These are phyloP conservation scores for Syncephalastrum contaminatum DNA, from an alignment of 371 early-diverging fungal genomes.

Conservation along the genomic window DNA sequence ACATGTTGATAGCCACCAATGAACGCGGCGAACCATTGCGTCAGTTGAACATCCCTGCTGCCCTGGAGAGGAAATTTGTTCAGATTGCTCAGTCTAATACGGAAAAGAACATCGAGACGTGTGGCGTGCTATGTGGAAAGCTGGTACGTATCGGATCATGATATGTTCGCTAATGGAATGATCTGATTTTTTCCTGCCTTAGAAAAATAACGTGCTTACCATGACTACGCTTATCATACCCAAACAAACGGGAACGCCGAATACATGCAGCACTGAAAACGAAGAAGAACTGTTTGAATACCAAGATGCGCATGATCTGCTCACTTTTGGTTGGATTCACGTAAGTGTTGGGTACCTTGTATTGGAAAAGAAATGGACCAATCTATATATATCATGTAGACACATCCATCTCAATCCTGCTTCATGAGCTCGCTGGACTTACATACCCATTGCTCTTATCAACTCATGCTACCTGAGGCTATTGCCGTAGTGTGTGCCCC, in stretches of 20 bases:
- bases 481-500: slow-evolving; percentile 93
- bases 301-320: slow-evolving; percentile 71
- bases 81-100: slow-evolving; percentile 80
- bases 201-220: slow-evolving; percentile 66
- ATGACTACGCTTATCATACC: slow-evolving; percentile 87
- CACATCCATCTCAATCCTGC: slow-evolving; percentile 93
- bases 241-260: slow-evolving; percentile 85
- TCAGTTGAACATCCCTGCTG: slow-evolving; percentile 62
- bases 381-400: slow-evolving; percentile 40
- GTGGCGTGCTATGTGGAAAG: slow-evolving; percentile 84
- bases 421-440: slow-evolving; percentile 91
- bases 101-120: slow-evolving; percentile 81
- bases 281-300: slow-evolving; percentile 86
- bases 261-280: slow-evolving; percentile 84
- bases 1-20: slow-evolving; percentile 29
- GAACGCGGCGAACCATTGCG: slow-evolving; percentile 71
- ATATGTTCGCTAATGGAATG: background rate
- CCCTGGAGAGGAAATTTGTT: slow-evolving; percentile 65
- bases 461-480: slow-evolving; percentile 91
- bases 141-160: slow-evolving; percentile 41
- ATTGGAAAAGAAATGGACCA: background rate
- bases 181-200: background rate
- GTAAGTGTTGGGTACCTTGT: slow-evolving; percentile 35
- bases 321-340: slow-evolving; percentile 93
- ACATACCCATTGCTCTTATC: slow-evolving; percentile 93